phyloP scores from a whole-genome alignment of 2,329 filamentous ascomycete genomes.

The Rhynchosporium agropyri region DNA sequence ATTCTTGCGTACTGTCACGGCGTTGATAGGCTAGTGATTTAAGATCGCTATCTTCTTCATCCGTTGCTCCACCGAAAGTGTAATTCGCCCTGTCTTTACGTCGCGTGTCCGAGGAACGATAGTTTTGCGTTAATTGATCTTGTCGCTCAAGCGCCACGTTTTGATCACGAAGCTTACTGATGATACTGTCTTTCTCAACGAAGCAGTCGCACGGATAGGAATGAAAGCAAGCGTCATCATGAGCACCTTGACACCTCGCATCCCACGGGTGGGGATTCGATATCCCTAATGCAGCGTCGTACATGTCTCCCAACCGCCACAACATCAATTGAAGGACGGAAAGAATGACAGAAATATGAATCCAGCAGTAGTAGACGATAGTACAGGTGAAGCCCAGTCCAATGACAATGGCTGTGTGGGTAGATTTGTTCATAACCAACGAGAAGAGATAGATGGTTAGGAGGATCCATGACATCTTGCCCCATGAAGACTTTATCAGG shows the following conservation, averaged over 20 bases:
- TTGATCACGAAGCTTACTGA: not conserved
- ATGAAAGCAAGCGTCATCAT: not conserved
- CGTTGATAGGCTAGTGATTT: not conserved
- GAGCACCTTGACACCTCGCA: not conserved
- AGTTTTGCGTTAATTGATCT: not conserved
- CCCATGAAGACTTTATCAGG: not conserved
- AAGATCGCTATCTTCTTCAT: not conserved
- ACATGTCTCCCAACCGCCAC: too few species aligned
- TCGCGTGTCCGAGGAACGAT: not conserved
- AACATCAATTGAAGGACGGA: not conserved
- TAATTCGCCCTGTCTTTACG: not conserved
- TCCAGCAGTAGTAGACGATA: not conserved
- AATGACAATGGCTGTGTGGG: not conserved
- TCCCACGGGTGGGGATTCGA: not conserved
- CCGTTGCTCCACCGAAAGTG: not conserved
- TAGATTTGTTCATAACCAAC: not conserved
- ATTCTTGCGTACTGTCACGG: not conserved
- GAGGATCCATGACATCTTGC: not conserved
- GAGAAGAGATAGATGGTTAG: not conserved
- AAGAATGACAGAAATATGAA: not conserved
- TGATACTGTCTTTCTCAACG: not conserved
- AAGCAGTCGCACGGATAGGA: not conserved
- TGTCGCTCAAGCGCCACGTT: not conserved
- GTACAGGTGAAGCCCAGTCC: not conserved
- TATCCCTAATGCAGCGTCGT: not conserved